Conservation (phyloP, 257 asterid genomes). For the Lavandula angustifolia region DNA sequence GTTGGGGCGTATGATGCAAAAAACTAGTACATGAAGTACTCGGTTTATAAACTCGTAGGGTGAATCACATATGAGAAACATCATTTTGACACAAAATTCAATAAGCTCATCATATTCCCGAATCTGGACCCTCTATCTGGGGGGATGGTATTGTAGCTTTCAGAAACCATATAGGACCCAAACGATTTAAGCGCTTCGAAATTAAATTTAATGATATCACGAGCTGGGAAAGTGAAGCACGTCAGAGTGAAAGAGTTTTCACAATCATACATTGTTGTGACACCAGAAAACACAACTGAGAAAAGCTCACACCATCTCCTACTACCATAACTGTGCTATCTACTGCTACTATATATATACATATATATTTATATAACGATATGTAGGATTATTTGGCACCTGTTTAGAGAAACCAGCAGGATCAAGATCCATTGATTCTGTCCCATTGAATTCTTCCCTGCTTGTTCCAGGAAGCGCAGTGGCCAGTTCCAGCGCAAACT, state of each 20-base stretch:
- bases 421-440: slow-evolving; percentile 69
- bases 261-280: background rate
- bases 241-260: background rate
- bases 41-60: slow-evolving; percentile 3
- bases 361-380: slow-evolving; percentile 5
- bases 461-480: slow-evolving; percentile 50
- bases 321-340: background rate
- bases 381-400: slow-evolving; percentile 41
- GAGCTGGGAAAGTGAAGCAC: slow-evolving; percentile 1
- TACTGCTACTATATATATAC: background rate
- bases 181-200: background rate
- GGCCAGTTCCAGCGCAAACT: slow-evolving; percentile 48
- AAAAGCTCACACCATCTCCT: background rate
- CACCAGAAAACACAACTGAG: background rate
- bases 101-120: background rate
- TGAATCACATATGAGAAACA: background rate
- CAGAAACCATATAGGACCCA: background rate
- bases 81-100: background rate
- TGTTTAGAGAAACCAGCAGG: slow-evolving; percentile 74
- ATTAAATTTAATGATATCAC: background rate
- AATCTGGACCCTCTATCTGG: background rate
- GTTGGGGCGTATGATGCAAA: slow-evolving; percentile 16
- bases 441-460: slow-evolving; percentile 53
- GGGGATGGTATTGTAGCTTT: background rate
- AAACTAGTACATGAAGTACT: background rate